These are phyloP conservation scores for Orbilia brochopaga DNA, from an alignment of 2,329 filamentous ascomycete species.

Conservation along the genomic window DNA sequence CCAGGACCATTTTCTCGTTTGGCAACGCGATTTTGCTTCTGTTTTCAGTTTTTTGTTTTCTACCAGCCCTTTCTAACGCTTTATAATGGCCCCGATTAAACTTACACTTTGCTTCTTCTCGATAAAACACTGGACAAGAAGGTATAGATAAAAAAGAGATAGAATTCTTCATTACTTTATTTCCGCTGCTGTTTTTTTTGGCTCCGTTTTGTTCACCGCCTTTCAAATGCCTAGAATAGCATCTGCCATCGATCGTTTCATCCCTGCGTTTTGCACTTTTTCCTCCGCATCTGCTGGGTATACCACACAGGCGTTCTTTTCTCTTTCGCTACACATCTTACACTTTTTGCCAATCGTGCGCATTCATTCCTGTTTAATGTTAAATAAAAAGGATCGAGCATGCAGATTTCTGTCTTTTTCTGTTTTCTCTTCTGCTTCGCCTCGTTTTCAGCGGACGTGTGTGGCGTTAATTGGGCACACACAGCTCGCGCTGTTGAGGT, in stretches of 20 bases:
- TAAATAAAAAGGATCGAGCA: conserved; percentile 45
- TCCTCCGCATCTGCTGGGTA: conserved; percentile 13
- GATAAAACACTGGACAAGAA: conserved; percentile 23
- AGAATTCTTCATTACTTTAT: conserved; percentile 21
- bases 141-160: conserved; percentile 51
- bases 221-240: conserved; percentile 30
- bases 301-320: conserved; percentile 50
- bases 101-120: conserved; percentile 6
- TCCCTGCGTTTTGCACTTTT: neutral
- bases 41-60: conserved; percentile 5
- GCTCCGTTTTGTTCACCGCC: conserved; percentile 1
- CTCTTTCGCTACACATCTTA: conserved; percentile 9
- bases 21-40: conserved; percentile 28
- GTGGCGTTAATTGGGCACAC: conserved; percentile 1
- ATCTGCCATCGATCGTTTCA: conserved; percentile 20
- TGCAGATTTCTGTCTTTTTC: conserved; percentile 17
- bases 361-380: conserved; percentile 14
- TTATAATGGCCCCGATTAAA: conserved; percentile 23
- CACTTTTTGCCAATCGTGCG: conserved; percentile 7
- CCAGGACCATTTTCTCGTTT: conserved; percentile 25
- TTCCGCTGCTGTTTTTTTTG: neutral
- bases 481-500: conserved; percentile 8
- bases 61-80: neutral
- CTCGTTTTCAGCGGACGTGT: neutral
- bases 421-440: conserved; percentile 11